phyloP scores from a whole-genome alignment of 257 asterid species.

The Eustoma russellianum region DNA sequence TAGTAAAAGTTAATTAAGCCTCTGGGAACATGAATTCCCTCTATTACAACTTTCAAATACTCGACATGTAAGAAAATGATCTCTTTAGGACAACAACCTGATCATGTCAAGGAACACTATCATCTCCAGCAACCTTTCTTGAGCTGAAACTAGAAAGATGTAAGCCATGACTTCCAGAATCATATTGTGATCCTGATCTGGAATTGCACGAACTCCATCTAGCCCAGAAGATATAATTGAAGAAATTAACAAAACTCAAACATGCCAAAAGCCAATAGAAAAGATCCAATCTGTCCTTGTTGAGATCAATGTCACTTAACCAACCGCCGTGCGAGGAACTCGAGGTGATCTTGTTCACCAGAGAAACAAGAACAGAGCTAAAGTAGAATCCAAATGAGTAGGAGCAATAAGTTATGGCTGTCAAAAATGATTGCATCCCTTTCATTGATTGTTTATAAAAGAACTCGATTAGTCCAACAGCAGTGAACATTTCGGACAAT shows the following conservation, averaged over 20 bases:
- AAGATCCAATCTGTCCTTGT: slow-evolving; percentile 66
- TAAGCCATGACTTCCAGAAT: slow-evolving; percentile 11
- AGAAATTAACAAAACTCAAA: slow-evolving; percentile 61
- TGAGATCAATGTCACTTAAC: slow-evolving; percentile 54
- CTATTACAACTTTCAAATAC: background rate
- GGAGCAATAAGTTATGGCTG: slow-evolving; percentile 81
- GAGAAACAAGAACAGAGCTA: slow-evolving; percentile 71
- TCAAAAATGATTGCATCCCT: slow-evolving; percentile 69
- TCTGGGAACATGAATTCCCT: too few species aligned
- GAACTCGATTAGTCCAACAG: slow-evolving; percentile 87
- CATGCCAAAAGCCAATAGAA: slow-evolving; percentile 68
- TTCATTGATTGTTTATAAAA: slow-evolving; percentile 59
- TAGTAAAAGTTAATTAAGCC: too few species aligned
- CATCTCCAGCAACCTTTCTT: slow-evolving; percentile 37
- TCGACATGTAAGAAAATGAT: slow-evolving; percentile 1
- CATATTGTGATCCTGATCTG: background rate
- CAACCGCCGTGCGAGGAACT: slow-evolving; percentile 38
- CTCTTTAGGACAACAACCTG: background rate
- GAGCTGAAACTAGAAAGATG: slow-evolving; percentile 5
- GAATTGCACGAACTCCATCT: slow-evolving; percentile 35
- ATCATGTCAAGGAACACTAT: slow-evolving; percentile 16
- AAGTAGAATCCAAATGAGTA: slow-evolving; percentile 76
- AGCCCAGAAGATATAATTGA: slow-evolving; percentile 76
- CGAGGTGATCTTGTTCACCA: slow-evolving; percentile 55
- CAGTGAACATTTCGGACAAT: slow-evolving; percentile 82